A percentile compares a stretch with the other conserved stretches of the same genome.
Conservation (phyloP, 345 rosid genomes). For the Populus nigra region DNA sequence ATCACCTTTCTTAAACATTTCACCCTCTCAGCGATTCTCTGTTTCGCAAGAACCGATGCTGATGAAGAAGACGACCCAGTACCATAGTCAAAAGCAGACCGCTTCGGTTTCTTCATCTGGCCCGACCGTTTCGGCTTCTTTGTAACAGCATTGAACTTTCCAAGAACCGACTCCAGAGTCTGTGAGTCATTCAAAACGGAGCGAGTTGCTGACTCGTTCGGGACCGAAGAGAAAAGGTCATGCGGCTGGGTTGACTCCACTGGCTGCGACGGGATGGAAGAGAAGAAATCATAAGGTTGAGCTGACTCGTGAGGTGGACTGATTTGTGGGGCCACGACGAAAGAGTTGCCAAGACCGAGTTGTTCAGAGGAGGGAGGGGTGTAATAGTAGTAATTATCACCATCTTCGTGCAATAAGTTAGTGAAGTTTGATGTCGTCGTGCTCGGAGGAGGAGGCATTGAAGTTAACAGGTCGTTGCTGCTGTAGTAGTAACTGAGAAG, state of each 20-base stretch:
- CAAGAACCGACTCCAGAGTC: not conserved
- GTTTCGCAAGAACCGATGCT: conserved; percentile 2
- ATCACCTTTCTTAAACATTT: conserved; percentile 53
- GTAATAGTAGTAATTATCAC: not conserved
- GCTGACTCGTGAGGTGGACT: not conserved
- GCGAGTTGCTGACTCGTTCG: not conserved
- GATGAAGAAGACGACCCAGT: not conserved
- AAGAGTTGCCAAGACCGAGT: not conserved
- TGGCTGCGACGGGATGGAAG: not conserved
- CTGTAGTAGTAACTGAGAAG: not conserved
- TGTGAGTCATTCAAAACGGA: not conserved
- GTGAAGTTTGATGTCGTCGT: too few relatives aligned
- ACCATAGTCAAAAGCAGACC: not conserved
- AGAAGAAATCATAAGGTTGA: not conserved
- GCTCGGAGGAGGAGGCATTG: not conserved
- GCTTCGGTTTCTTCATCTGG: not conserved
- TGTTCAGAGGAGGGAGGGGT: not conserved
- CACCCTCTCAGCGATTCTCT: conserved; percentile 45
- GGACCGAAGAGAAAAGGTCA: not conserved
- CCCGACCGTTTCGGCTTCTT: not conserved
- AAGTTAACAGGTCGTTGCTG: too few relatives aligned
- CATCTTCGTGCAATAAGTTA: not conserved
- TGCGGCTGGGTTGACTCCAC: not conserved
- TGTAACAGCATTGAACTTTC: not conserved
- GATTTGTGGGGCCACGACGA: not conserved